phyloP scores from a whole-genome alignment of 2,329 filamentous ascomycete genomes.

The Aspergillus ruber region DNA sequence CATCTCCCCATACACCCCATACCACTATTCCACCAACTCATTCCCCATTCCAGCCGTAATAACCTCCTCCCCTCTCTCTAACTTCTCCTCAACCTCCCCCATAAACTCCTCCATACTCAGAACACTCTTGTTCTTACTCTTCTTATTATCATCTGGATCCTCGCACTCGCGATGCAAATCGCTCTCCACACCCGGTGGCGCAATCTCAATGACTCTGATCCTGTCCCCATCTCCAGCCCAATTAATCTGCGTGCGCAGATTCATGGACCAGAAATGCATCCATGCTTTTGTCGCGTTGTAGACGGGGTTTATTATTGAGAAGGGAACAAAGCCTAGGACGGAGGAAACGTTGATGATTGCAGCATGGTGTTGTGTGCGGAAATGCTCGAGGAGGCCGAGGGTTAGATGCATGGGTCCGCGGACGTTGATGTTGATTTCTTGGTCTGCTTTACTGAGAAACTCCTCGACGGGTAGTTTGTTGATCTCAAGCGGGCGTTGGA shows the following conservation, averaged over 20 bases:
- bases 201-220: slow-evolving; percentile 50
- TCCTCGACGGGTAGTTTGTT: slow-evolving; percentile 23
- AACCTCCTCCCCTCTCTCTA: slow-evolving; percentile 44
- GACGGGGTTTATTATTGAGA: slow-evolving; percentile 50
- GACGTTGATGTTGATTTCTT: slow-evolving; percentile 56
- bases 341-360: slow-evolving; percentile 52
- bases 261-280: slow-evolving; percentile 53
- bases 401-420: slow-evolving; percentile 53
- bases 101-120: slow-evolving; percentile 52
- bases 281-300: slow-evolving; percentile 57
- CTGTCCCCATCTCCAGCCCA: slow-evolving; percentile 24
- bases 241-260: slow-evolving; percentile 46
- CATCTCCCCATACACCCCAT: slow-evolving; percentile 31
- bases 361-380: slow-evolving; percentile 29
- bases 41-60: slow-evolving; percentile 43
- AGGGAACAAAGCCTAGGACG: slow-evolving; percentile 48
- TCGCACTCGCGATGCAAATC: slow-evolving; percentile 51
- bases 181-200: slow-evolving; percentile 49
- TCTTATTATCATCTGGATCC: slow-evolving; percentile 55
- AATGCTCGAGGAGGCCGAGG: slow-evolving; percentile 46
- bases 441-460: slow-evolving; percentile 47
- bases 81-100: slow-evolving; percentile 39
- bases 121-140: slow-evolving; percentile 44
- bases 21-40: slow-evolving; percentile 42
- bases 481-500: slow-evolving; percentile 50